Conservation (phyloP, 2,329 filamentous ascomycete genomes). For the Phyllosticta citrichinensis region DNA sequence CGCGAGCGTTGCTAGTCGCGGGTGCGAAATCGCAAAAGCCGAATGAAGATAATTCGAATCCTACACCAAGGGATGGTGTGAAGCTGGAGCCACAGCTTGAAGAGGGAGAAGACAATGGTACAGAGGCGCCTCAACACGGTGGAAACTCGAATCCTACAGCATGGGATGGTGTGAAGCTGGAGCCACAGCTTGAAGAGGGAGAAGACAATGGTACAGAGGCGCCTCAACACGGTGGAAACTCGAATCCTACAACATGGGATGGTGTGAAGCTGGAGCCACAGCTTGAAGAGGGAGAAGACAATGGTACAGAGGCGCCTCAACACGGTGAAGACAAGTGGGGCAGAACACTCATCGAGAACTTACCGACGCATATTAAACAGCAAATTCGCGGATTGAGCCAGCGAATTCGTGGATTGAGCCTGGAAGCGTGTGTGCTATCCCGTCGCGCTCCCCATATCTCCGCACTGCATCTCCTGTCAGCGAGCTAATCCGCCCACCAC, state of each 20-base stretch:
- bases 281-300: background rate
- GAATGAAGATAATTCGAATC: background rate
- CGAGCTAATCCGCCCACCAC: background rate
- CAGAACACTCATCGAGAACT: no score
- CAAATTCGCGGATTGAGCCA: no score
- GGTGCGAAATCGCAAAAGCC: background rate
- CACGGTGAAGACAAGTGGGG: no score
- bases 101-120: background rate
- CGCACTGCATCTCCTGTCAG: background rate
- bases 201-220: background rate
- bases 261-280: background rate
- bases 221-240: background rate
- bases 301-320: no score
- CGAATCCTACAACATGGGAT: background rate
- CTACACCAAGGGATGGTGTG: background rate
- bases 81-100: background rate
- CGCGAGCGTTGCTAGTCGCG: background rate
- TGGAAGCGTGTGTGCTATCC: background rate
- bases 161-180: background rate
- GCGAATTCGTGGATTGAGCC: background rate
- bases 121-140: no score
- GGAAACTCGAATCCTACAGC: background rate
- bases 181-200: background rate
- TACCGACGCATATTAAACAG: no score
- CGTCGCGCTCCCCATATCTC: background rate